These are phyloP conservation scores for Xylaria sp. DNA, from an alignment of 495 filamentous ascomycete genomes.

Conservation along the genomic window DNA sequence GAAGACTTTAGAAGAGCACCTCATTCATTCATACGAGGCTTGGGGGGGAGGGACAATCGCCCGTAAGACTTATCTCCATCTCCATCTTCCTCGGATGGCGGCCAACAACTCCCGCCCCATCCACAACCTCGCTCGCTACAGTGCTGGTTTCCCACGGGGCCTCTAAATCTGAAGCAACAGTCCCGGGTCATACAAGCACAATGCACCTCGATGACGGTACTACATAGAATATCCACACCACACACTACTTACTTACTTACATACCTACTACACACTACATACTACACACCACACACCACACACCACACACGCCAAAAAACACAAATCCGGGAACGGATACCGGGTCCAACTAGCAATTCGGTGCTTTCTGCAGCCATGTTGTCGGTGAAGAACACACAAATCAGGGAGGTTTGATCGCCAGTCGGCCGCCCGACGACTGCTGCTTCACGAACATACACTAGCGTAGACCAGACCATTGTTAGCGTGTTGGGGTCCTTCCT, in stretches of 20 bases:
- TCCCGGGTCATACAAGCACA: background rate
- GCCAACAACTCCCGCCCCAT: background rate
- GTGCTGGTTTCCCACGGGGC: background rate
- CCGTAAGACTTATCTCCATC: background rate
- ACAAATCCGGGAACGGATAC: conserved; percentile 7
- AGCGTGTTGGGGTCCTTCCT: conserved; percentile 9
- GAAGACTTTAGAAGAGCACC: conserved; percentile 10
- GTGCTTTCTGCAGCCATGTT: background rate
- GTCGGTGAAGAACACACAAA: conserved; percentile 15
- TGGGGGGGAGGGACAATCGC: background rate
- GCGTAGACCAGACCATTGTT: background rate
- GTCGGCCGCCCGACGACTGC: conserved; percentile 8
- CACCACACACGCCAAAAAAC: background rate
- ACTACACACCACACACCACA: no score
- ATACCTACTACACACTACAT: no score
- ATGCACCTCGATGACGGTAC: conserved; percentile 7
- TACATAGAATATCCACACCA: background rate
- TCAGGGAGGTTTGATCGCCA: conserved; percentile 23
- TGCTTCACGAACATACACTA: conserved; percentile 1
- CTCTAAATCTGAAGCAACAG: conserved; percentile 3
- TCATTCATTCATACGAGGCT: background rate
- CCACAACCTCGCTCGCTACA: conserved; percentile 1
- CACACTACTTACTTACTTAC: no score
- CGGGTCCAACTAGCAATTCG: background rate
- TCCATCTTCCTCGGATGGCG: background rate